phyloP scores from a whole-genome alignment of 139 green algal genomes.

The Prasinococcaceae sp. region DNA sequence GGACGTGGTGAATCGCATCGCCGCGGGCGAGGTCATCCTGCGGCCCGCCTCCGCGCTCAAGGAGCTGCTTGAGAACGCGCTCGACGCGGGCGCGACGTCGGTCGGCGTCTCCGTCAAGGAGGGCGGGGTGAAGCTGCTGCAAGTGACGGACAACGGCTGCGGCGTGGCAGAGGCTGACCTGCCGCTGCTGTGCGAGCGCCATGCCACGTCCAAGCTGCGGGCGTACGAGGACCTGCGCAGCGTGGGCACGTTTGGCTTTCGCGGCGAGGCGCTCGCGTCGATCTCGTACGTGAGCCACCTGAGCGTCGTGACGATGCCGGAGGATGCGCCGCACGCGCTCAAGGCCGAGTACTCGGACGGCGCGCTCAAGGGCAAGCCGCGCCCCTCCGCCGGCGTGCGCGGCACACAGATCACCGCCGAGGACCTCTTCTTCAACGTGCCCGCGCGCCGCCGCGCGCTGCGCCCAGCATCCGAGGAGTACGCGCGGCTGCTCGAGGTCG shows the following conservation, averaged over 20 bases:
- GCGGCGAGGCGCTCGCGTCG: constrained; percentile 80
- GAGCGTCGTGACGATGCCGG: constrained; percentile 79
- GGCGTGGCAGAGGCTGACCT: constrained; percentile 72
- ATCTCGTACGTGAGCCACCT: constrained; percentile 82
- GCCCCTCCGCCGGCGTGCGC: constrained; percentile 51
- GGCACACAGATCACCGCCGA: constrained; percentile 85
- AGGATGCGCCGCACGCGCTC: constrained; percentile 36
- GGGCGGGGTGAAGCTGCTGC: constrained; percentile 77
- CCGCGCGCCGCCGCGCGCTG: constrained; percentile 56
- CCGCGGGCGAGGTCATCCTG: constrained; percentile 72
- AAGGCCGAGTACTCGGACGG: constrained; percentile 29
- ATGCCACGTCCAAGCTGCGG: constrained; percentile 88
- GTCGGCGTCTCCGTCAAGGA: constrained; percentile 74
- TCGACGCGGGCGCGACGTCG: constrained; percentile 71
- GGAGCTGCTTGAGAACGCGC: constrained; percentile 93
- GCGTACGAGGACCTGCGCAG: constrained; percentile 71
- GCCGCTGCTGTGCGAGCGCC: constrained; percentile 60
- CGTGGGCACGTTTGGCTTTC: constrained; percentile 81
- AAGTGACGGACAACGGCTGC: constrained; percentile 82
- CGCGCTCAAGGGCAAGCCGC: constrained; percentile 43
- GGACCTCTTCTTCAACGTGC: constrained; percentile 92
- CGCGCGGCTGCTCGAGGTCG: constrained; percentile 55
- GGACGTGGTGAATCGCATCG: constrained; percentile 82
- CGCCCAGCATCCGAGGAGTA: constrained; percentile 63
- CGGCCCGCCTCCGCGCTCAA: constrained; percentile 77